Evolutionary conservation across 2,329 filamentous ascomycete species (phyloP), one percentile per base, ranked within the genome.

Genomic region (Didymosphaeria variabile): DNA sequence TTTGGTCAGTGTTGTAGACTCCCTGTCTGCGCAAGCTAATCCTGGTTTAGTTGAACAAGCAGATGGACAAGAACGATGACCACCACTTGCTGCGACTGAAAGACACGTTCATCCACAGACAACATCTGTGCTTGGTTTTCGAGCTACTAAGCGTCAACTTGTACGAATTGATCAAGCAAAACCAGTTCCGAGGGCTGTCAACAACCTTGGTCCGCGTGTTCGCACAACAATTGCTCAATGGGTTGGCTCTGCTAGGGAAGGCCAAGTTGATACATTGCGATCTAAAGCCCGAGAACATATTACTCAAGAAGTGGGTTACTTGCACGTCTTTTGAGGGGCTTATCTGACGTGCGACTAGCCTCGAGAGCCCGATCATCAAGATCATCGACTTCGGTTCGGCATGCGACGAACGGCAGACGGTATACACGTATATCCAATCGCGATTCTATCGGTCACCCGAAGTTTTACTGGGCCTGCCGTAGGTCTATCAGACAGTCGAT

Each of bases 351-450:
- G 61, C 56, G 19, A 31, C 36, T 65, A 90, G 88, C 76, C 88
- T 99, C 45, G 95, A 99, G 79, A 98, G 94, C 72, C 95, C 95
- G 3, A 98, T 99, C 69, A 99, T 99, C 86, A 99, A 99, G 80
- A 97, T 99, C 73, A 99, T 99, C 77, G 95, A 99, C 84, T 99
- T 99, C 76, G 95, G 95, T 46, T 99, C 95, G 40, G 95, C 95
- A 15, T 99, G 95, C 79, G 95, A 99, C 78, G 95, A 99, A 81
- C 90, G 95, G 54, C 95, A 99, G 78, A 99, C 95, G 0, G 95
- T 99, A 31, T 99, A 99, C 79, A 99, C 95, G 6, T 99, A 99
- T 78, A 99, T 99, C 63, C 95, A 99, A 79, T 99, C 95, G 10
- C 87, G 95, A 70, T 99, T 99, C 80, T 99, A 99, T 80, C 90